Base-by-base conservation (phyloP, 2,329 filamentous ascomycete species). In the Colletotrichum scovillei region DNA sequence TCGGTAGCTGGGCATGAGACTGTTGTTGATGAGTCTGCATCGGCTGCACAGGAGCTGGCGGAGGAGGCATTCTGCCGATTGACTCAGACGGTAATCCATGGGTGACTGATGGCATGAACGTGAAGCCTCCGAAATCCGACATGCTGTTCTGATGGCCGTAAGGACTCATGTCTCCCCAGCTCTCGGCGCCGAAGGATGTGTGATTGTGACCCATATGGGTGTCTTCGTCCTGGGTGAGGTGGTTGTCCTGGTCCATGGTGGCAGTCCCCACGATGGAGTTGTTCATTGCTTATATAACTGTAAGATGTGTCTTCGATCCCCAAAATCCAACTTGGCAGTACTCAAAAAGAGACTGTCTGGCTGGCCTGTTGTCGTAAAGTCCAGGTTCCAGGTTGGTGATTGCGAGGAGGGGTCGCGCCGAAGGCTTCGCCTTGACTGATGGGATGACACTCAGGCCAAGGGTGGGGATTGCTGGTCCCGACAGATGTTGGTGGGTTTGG, bases 131-230 rank as follows among this genome's bases (percentile, higher is more conserved):
- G 79, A 94, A 95, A 77, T 94, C 92, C 53, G 91, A 87, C 83
- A 94, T 90, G 28, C 92, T 90, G 70, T 92, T 93, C 74, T 92
- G 90, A 30, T 73, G 67, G 76, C 91, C 91, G 78, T 94, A 93
- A 16, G 91, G 82, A 75, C 84, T 86, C 78, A 91, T 88, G 78
- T 88, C 87, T 60, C 85, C 85, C 90, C 90, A 91, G 78, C 82
- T 84, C 74, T 89, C 86, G 79, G 82, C 84, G 73, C 82, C 80
- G 76, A 84, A 86, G 22, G 81, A 78, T 73, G 82, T 78, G 67
- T 77, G 81, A 73, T 86, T 85, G 71, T 84, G 83, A 42, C 56
- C 63, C 71, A 73, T 73, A 42, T 74, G 63, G 72, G 67, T 73
- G 53, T 72, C 69, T 56, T 78, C 81, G 75, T 87, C 85, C 73